A percentile compares a stretch with the other conserved stretches of the same genome.
Conservation (phyloP, 2,329 filamentous ascomycete species). For the Fusarium sp. region DNA sequence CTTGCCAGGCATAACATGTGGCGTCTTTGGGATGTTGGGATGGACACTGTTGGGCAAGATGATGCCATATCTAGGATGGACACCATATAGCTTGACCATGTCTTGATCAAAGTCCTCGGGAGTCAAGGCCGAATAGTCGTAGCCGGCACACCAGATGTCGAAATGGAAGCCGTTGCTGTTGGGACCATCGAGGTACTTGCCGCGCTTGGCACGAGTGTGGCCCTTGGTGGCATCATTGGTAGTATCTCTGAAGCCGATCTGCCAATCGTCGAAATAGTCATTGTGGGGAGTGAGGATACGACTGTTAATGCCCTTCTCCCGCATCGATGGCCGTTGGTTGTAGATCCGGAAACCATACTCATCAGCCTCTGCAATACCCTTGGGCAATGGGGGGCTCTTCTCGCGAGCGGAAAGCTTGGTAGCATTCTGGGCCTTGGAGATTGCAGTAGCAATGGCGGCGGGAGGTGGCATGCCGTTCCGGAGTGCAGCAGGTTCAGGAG, state of each 20-base stretch:
- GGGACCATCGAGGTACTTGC: constrained; percentile 65
- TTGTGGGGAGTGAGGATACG: constrained; percentile 62
- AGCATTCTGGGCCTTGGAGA: constrained; percentile 42
- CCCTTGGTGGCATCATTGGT: constrained; percentile 66
- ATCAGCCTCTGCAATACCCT: constrained; percentile 60
- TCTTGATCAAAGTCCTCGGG: constrained; percentile 64
- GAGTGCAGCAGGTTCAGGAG: constrained; percentile 49
- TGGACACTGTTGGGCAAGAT: constrained; percentile 60
- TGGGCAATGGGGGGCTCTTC: constrained; percentile 54
- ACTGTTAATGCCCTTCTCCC: constrained; percentile 61
- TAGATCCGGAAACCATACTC: constrained; percentile 63
- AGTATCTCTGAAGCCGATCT: constrained; percentile 71
- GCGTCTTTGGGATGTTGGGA: constrained; percentile 49
- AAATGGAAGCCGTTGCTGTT: constrained; percentile 66
- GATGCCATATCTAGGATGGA: constrained; percentile 67
- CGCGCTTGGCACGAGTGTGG: constrained; percentile 63
- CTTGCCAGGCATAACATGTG: constrained; percentile 57
- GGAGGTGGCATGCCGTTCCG: constrained; percentile 40
- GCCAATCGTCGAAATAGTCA: constrained; percentile 62
- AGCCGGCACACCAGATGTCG: constrained; percentile 65
- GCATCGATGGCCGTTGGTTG: constrained; percentile 54
- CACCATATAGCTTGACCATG: constrained; percentile 59
- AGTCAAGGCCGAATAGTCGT: constrained; percentile 62
- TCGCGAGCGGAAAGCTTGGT: constrained; percentile 48
- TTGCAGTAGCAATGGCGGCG: constrained; percentile 23